A percentile compares a stretch with the other conserved stretches of the same genome.
Evolutionary conservation across 2,329 filamentous ascomycete genomes (phyloP).

Genomic region (Metarhizium anisopliae): DNA sequence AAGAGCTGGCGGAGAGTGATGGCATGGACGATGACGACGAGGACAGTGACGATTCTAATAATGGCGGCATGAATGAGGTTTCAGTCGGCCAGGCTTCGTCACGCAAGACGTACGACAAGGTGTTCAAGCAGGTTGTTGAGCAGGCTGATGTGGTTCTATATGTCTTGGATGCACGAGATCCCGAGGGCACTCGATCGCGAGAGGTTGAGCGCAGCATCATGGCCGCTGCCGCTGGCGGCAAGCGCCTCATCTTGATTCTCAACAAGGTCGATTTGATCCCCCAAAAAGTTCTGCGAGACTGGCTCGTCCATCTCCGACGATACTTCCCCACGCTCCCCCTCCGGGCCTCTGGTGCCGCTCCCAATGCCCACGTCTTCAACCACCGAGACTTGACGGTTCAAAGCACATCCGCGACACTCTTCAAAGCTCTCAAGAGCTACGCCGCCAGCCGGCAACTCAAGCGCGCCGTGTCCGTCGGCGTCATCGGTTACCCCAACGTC

Average conservation of each 20-base stretch:
- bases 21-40: constrained; percentile 41
- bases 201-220: constrained; percentile 87
- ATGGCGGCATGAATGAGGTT: constrained; percentile 47
- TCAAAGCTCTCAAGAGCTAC: constrained; percentile 84
- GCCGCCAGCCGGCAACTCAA: constrained; percentile 77
- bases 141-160: constrained; percentile 86
- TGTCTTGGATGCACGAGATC: constrained; percentile 85
- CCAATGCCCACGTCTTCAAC: constrained; percentile 85
- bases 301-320: constrained; percentile 75
- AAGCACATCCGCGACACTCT: constrained; percentile 74
- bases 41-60: constrained; percentile 33
- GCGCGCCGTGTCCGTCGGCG: constrained; percentile 80
- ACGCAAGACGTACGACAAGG: constrained; percentile 84
- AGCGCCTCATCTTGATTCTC: constrained; percentile 81
- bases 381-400: constrained; percentile 84
- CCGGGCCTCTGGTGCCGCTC: constrained; percentile 70
- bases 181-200: constrained; percentile 80
- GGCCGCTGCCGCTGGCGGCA: constrained; percentile 74
- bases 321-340: constrained; percentile 90
- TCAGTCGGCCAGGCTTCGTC: constrained; percentile 52
- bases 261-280: constrained; percentile 96
- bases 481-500: constrained; percentile 93
- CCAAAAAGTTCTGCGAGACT: constrained; percentile 69
- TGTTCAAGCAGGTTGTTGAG: constrained; percentile 89
- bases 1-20: constrained; percentile 51